Evolutionary conservation across 148 eudicot species (phyloP), one percentile per base, ranked within the genome.

Genomic region (Nepenthes gracilis): DNA sequence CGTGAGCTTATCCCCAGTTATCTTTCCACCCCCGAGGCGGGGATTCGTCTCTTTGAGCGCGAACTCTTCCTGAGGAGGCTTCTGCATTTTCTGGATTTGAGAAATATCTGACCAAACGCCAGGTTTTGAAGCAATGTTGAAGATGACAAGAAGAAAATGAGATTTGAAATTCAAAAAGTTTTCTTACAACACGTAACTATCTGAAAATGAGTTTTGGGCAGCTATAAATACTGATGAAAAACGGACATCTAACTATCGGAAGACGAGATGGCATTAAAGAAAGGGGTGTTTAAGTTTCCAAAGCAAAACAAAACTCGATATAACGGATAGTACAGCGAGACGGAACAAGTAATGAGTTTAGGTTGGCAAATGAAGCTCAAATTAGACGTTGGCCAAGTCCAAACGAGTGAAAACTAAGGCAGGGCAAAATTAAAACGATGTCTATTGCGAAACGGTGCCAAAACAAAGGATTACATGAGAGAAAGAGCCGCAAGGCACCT

Each of bases 31-130:
- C 61, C 82, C 85, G 32, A 81, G 82, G 69, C 64, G 82, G 50
- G 90, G 90, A 34, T 78, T 79, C 4, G 87, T 83, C 83, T 83
- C 87, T 58, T 73, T 83, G 11, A 83, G 76, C 43, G 84, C 74
- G 61, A 72, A 83, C 66, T 83, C 87, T 60, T 83, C 84, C 14
- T 67, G 80, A 0, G 70, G 75, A 40, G 76, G 76, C 64, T 78
- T 83, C 78, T 64, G 72, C 87, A 83, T 83, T 77, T 75, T n/a
- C 12, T 43, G 52, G 5, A 3, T 33, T 33, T 32, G 33, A 40
- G 6, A 33, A 37, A n/a, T 37, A 6, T 38, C 59, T 50, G 4
- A 55, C 33, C 40, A 51, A 43, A 64, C 35, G 43, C 12, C 23
- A 2, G 12, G 36, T 57, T 45, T 36, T 35, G 43, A 48, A 9